Evolutionary conservation across 2,329 filamentous ascomycete species (phyloP), one percentile per base, ranked within the genome.

Genomic region (Aquanectria penicillioides): DNA sequence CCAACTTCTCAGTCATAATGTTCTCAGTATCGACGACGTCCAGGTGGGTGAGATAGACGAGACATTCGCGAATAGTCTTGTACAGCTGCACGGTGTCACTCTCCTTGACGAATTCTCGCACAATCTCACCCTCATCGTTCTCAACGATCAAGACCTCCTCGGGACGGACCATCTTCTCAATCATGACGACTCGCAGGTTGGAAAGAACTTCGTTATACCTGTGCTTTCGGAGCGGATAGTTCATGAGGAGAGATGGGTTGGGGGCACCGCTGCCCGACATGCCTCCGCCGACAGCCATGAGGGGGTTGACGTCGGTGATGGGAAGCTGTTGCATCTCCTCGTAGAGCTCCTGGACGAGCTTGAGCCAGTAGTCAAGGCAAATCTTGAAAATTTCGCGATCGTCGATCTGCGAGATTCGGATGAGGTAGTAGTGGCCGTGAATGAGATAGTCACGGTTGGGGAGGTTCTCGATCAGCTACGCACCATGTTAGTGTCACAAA

Each of bases 331-430:
- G 95, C 94, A 98, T 97, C 81, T 99, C 95, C 75, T 99, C 95
- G 75, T 98, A 99, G 18, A 99, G 86, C 77, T 98, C 95, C 72
- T 97, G 94, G 6, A 99, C 96, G 47, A 98, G 85, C 79, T 97
- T 98, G 31, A 96, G 95, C 95, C 95, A 99, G 81, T 99, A 99
- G 76, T 99, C 96, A 62, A 99, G 83, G 74, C 92, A 97, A 72
- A 99, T 99, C 84, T 99, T 99, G 87, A 99, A 99, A 65, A 99
- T 97, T 76, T 99, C 95, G 52, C 95, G 90, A 73, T 99, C 96
- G 68, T 99, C 95, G 67, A 99, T 99, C 79, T 99, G 94, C 43
- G 94, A 97, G 76, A 99, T 97, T 63, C 94, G 90, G 72, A 99
- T 97, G 12, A 99, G 88, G 77, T 99, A 99, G 78, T 97, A 98